Base-by-base conservation (phyloP, 2,329 filamentous ascomycete genomes). In the Emericellopsis atlantica region DNA sequence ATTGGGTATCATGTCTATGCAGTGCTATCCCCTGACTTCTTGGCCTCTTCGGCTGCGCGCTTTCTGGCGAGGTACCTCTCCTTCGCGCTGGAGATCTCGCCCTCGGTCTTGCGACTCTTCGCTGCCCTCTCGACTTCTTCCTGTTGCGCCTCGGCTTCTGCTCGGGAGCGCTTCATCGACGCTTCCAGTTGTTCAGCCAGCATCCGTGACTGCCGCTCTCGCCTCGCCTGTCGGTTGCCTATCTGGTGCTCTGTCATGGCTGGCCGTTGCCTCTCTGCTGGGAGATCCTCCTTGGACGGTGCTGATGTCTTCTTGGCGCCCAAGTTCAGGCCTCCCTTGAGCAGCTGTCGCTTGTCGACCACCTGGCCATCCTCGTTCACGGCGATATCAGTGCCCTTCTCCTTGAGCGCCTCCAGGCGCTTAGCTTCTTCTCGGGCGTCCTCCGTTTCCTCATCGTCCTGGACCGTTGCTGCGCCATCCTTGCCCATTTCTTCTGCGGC, bases 311-410 rank as follows among this genome's bases (percentile, higher is more conserved):
- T 79, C 55, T 76, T 81, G 1, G 72, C 65, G 39, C 72, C 71
- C 15, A 92, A 62, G 51, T 93, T 93, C 40, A 93, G 68, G 22
- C 85, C 85, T 6, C 84, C 81, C 37, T 66, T 72, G 6, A 93
- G 71, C 8, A 92, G 66, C 56, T 92, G 80, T n/a, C 84, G 71
- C 65, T 88, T 90, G 56, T 93, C 85, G 22, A 86, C 81, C 2
- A 92, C 79, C 54, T 89, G 77, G 0, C 85, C 85, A 32, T 92
- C 85, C 45, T 92, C 85, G 51, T 90, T 90, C 51, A 90, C 61
- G 7, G 77, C 72, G 32, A 92, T 72, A 4, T 67, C 64, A 1
- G 63, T 78, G 46, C 65, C 76, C 45, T 67, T 76, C 32, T 74
- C 70, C 41, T 80, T 81, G 40, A 87, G 70, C 51, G 84, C 79